These are phyloP conservation scores for Debaryomyces nepalensis DNA, from an alignment of 1,139 yeast genomes.

Conservation along the genomic window DNA sequence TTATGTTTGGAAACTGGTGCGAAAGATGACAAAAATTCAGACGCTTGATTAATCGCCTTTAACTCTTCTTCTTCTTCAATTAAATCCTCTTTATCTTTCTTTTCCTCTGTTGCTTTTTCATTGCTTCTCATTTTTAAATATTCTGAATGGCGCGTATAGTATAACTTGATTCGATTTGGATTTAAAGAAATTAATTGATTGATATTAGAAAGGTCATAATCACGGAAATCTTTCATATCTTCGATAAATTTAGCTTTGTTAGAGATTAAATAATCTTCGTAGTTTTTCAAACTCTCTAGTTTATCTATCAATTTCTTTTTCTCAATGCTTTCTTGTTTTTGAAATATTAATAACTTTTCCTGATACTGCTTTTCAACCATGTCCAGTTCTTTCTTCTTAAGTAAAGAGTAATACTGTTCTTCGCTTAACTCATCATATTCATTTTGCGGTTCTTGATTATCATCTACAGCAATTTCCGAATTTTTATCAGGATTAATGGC, in stretches of 20 bases:
- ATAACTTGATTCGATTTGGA: conserved; percentile 21
- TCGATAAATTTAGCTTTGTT: conserved; percentile 43
- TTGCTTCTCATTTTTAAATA: conserved; percentile 40
- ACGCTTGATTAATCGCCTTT: conserved; percentile 2
- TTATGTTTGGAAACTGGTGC: conserved; percentile 3
- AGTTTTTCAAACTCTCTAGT: conserved; percentile 26
- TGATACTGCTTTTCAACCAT: conserved; percentile 27
- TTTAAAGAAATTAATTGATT: conserved; percentile 1
- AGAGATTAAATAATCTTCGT: conserved; percentile 41
- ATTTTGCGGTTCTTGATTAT: conserved; percentile 23
- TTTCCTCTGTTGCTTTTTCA: conserved; percentile 40
- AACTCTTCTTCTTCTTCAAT: conserved; percentile 24
- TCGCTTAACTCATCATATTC: conserved; percentile 39
- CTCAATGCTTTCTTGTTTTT: conserved; percentile 25
- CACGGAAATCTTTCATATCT: conserved; percentile 30
- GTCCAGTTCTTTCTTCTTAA: conserved; percentile 23
- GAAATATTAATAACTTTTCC: conserved; percentile 21
- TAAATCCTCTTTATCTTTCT: conserved; percentile 34
- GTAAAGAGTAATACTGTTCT: conserved; percentile 34
- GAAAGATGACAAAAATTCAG: conserved; percentile 6
- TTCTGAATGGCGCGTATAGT: conserved; percentile 43
- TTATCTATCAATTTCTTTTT: conserved; percentile 22
- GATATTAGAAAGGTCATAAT: conserved; percentile 18
- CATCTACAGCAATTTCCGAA: conserved; percentile 18
- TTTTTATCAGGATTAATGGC: conserved; percentile 19